Base-by-base conservation (phyloP, 257 asterid species). In the Henckelia pumila region DNA sequence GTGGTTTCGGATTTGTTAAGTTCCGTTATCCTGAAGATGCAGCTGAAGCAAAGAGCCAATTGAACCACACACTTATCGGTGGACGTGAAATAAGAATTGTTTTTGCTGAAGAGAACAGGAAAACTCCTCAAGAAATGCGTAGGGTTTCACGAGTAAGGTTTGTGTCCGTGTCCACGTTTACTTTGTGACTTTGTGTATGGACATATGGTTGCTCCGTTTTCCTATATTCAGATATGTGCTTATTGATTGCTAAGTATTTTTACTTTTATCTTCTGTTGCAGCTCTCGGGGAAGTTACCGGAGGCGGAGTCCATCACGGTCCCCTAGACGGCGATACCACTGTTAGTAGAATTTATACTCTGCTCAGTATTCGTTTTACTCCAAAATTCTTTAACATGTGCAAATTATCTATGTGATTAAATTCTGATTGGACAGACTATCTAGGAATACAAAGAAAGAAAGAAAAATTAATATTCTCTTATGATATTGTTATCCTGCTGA, bases 1-100 rank as follows among this genome's bases (percentile, higher is more conserved):
- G 97, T 32, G 99, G 99, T 37, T 91, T 94, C 88, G 99, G 97
- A 72, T 94, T 94, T 67, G 96, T 94, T 69, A 94, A 94, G 77
- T 94, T 82, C 69, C 96, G 85, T 49, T 69, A 87, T 82, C 80
- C 96, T 35, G 97, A 91, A 81, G 99, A 94, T 79, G 96, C 97
- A 40, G 89, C 96, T 76, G 92, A 87, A 73, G 99, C 99, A 6
- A 88, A 91, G 78, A 80, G 82, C 62, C 89, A 77, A 68, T 75
- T 94, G 78, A 79, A 94, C 75, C 82, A 75, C 62, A 73, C 93
- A 8, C 86, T 94, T 62, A 84, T 94, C 60, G 96, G 95, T 65
- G 99, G 99, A 8, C 96, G 99, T 71, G 99, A 91, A 79, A 86
- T 94, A 80, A 86, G 86, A 82, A 85, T 94, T 79, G 96, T 84